phyloP scores from a whole-genome alignment of 352 stramenopile genomes.

The Phytophthora ramorum region DNA sequence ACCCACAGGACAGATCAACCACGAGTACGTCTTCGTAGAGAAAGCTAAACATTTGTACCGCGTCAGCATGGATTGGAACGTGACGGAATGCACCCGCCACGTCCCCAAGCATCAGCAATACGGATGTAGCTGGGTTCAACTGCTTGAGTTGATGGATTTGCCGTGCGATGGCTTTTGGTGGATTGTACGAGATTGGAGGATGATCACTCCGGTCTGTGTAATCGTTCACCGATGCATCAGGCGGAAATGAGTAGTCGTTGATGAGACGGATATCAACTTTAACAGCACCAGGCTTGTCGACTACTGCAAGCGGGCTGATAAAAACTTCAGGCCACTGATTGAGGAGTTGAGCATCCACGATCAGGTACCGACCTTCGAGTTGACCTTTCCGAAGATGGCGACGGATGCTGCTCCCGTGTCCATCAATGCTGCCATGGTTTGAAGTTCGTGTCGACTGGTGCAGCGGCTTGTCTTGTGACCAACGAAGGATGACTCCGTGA shows the following conservation, averaged over 20 bases:
- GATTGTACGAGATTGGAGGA: conserved; percentile 25
- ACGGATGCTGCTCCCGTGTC: background rate
- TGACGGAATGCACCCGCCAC: conserved; percentile 36
- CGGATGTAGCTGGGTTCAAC: background rate
- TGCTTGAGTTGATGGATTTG: conserved; percentile 16
- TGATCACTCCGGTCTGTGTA: conserved; percentile 26
- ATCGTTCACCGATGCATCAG: conserved; percentile 25
- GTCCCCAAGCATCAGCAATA: conserved; percentile 36
- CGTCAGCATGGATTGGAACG: conserved; percentile 19
- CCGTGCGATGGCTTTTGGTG: conserved; percentile 15
- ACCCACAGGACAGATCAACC: conserved; percentile 28
- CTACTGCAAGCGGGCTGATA: conserved; percentile 9
- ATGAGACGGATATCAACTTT: conserved; percentile 16
- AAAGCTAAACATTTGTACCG: conserved; percentile 23
- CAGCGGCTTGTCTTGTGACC: no score
- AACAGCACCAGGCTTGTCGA: conserved; percentile 9
- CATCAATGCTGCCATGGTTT: background rate
- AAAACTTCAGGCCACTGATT: conserved; percentile 15
- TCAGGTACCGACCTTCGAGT: conserved; percentile 16
- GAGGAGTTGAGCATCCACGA: conserved; percentile 2
- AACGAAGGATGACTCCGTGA: no score
- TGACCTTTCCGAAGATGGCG: conserved; percentile 10
- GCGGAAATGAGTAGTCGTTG: conserved; percentile 26
- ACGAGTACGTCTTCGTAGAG: conserved; percentile 19
- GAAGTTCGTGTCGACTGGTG: background rate